phyloP scores from a whole-genome alignment of 208 protist genomes.

The Trypanosoma conorhini region DNA sequence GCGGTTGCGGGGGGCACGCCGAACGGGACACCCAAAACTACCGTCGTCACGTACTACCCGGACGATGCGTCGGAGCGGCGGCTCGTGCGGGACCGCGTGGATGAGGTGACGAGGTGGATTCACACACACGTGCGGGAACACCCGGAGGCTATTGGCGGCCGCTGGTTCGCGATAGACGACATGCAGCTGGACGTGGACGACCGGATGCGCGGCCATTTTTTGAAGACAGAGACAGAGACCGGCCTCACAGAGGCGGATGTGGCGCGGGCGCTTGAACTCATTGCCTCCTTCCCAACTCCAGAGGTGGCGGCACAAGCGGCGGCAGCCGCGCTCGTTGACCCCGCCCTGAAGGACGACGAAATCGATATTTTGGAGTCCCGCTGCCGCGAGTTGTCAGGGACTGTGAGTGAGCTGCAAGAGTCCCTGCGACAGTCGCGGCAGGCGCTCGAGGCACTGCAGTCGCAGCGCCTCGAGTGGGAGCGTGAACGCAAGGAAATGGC shows the following conservation, averaged over 20 bases:
- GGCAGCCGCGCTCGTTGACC: conserved; percentile 47
- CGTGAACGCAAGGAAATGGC: conserved; percentile 39
- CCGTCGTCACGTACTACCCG: conserved; percentile 72
- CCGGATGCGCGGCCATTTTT: conserved; percentile 76
- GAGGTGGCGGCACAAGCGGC: conserved; percentile 37
- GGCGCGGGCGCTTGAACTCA: conserved; percentile 31
- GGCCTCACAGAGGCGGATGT: conserved; percentile 70
- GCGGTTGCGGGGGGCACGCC: conserved; percentile 56
- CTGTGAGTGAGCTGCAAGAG: conserved; percentile 28
- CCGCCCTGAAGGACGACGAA: conserved; percentile 67
- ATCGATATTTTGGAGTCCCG: conserved; percentile 58
- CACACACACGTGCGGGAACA: conserved; percentile 64
- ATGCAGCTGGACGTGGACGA: conserved; percentile 86
- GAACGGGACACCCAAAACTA: conserved; percentile 70
- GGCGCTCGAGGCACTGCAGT: conserved; percentile 4
- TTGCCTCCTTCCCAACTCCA: conserved; percentile 39
- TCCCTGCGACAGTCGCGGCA: conserved; percentile 17
- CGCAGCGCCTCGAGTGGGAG: conserved; percentile 23
- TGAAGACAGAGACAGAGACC: conserved; percentile 72
- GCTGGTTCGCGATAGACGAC: conserved; percentile 88
- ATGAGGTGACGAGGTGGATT: conserved; percentile 80
- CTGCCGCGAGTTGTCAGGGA: conserved; percentile 23
- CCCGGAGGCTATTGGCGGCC: conserved; percentile 75
- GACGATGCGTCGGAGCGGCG: conserved; percentile 79
- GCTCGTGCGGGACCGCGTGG: conserved; percentile 81